A percentile compares a stretch with the other conserved stretches of the same genome.
phyloP scores from a whole-genome alignment of 2,329 filamentous ascomycete genomes.

The Tolypocladium inflatum region DNA sequence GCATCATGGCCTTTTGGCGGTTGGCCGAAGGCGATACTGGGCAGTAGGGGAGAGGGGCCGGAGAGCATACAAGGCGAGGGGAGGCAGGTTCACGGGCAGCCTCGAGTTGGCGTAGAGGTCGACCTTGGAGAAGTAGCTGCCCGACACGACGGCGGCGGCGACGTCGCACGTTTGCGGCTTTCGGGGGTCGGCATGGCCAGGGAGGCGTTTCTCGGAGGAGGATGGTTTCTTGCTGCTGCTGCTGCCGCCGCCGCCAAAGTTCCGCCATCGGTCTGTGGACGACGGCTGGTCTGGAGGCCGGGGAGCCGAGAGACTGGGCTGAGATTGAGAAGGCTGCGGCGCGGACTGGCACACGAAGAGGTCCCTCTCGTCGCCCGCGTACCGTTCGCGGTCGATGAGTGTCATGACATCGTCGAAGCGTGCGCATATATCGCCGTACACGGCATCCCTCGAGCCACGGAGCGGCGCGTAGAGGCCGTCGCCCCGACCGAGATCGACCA shows the following conservation, averaged over 20 bases:
- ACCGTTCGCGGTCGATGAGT: constrained; percentile 56
- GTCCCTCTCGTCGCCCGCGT: constrained; percentile 43
- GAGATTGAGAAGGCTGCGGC: constrained; percentile 1
- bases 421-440: constrained; percentile 49
- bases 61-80: constrained; percentile 52
- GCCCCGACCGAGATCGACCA: too few relatives aligned
- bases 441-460: constrained; percentile 20
- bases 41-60: constrained; percentile 1
- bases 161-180: constrained; percentile 1
- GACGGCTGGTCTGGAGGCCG: neutral
- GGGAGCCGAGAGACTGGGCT: neutral
- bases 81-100: constrained; percentile 56
- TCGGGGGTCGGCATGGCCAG: neutral
- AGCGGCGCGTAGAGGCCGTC: neutral
- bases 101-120: constrained; percentile 71
- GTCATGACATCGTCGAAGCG: constrained; percentile 63
- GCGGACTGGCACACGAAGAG: constrained; percentile 32
- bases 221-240: neutral
- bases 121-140: constrained; percentile 64
- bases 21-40: neutral
- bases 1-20: neutral
- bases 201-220: neutral
- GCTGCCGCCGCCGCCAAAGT: neutral
- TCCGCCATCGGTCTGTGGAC: neutral
- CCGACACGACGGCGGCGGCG: constrained; percentile 23